These are phyloP conservation scores for Boletellus ananiceps DNA, from an alignment of 768 basidiomycete species.

Conservation along the genomic window DNA sequence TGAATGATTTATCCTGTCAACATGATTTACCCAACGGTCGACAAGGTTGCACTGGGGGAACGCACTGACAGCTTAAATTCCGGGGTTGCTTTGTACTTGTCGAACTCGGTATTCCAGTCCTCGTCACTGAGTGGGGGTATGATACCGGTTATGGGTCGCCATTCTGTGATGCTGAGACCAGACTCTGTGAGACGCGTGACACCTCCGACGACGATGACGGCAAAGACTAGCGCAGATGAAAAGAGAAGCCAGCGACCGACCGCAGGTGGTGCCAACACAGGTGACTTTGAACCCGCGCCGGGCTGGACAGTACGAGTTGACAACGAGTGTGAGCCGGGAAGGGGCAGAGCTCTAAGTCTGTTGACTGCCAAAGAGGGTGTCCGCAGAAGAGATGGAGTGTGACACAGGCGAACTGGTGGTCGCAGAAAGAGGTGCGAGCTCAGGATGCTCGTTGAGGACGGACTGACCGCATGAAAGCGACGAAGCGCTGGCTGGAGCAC, in stretches of 20 bases:
- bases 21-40: not conserved
- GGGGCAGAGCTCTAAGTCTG: conserved; percentile 6
- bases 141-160: conserved; percentile 88
- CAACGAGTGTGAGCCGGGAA: conserved; percentile 36
- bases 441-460: conserved; percentile 1
- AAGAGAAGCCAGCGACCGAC: conserved; percentile 83
- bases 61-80: conserved; percentile 85
- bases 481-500: conserved; percentile 12
- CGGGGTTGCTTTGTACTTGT: conserved; percentile 90
- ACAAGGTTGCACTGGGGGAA: not conserved
- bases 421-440: conserved; percentile 9
- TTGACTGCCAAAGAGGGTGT: not conserved
- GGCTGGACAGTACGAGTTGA: conserved; percentile 30
- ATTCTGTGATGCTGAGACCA: conserved; percentile 96
- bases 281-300: conserved; percentile 32
- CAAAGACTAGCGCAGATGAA: conserved; percentile 83
- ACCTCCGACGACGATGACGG: conserved; percentile 92
- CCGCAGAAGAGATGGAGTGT: conserved; percentile 6
- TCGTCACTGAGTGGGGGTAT: conserved; percentile 72
- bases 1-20: conserved; percentile 74
- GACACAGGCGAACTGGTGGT: not conserved
- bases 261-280: conserved; percentile 58
- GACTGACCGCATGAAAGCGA: conserved; percentile 5
- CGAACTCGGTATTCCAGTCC: conserved; percentile 86
- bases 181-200: conserved; percentile 96